Evolutionary conservation across 257 asterid species (phyloP).

Genomic region (Solanum medicagineum): DNA sequence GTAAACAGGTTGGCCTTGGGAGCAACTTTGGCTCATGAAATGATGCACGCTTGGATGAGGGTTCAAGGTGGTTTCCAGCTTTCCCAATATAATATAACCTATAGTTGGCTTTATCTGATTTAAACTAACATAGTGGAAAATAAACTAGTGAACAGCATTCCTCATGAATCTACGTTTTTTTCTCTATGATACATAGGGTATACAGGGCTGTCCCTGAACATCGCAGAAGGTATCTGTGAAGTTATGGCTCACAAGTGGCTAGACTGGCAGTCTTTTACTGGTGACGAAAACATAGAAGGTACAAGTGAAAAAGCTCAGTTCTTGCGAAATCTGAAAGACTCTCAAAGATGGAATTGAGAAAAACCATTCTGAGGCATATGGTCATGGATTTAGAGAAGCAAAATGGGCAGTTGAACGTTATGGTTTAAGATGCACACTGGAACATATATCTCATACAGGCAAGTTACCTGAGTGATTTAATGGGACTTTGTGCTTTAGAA

Average conservation of each 20-base stretch:
- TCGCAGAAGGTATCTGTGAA: background rate
- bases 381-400: slow-evolving; percentile 1
- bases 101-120: background rate
- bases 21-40: slow-evolving; percentile 3
- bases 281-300: background rate
- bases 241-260: slow-evolving; percentile 1
- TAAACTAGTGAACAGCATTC: background rate
- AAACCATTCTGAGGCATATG: background rate
- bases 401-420: slow-evolving; percentile 3
- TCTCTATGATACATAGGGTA: background rate
- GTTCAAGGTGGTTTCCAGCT: background rate
- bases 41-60: slow-evolving; percentile 1
- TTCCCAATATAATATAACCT: background rate
- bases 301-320: background rate
- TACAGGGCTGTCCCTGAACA: background rate
- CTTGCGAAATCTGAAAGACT: background rate
- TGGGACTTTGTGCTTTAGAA: background rate
- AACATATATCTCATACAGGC: background rate
- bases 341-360: background rate
- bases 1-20: background rate
- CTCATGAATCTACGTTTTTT: background rate
- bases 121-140: background rate
- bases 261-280: background rate
- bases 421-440: background rate
- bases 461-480: background rate